Evolutionary conservation across 208 protist species (phyloP).

Genomic region (Leptomonas pyrrhocoris): DNA sequence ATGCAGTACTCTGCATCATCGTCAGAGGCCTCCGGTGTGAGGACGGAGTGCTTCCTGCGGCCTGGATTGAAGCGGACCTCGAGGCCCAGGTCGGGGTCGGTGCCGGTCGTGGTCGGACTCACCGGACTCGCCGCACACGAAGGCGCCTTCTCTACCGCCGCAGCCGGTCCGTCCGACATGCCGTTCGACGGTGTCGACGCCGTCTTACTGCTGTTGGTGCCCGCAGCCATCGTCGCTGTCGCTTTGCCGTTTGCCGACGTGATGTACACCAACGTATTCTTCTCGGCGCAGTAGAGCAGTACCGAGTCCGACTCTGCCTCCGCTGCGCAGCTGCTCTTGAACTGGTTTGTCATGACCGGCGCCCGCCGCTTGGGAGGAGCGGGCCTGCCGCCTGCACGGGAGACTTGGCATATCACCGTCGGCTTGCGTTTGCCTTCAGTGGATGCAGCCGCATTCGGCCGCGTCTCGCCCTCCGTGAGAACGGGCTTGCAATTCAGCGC

Average conservation of each 20-base stretch:
- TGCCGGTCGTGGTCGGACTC: slow-evolving; percentile 1
- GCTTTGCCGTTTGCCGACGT: slow-evolving; percentile 13
- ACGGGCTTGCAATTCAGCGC: slow-evolving; percentile 26
- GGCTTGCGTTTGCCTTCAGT: slow-evolving; percentile 7
- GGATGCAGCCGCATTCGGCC: neutral
- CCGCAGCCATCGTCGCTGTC: slow-evolving; percentile 1
- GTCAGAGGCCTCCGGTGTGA: slow-evolving; percentile 30
- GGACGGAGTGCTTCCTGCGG: slow-evolving; percentile 36
- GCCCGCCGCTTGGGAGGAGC: slow-evolving; percentile 18
- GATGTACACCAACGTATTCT: slow-evolving; percentile 59
- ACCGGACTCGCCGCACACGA: neutral
- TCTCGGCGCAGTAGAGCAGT: slow-evolving; percentile 54
- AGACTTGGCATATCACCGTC: slow-evolving; percentile 22
- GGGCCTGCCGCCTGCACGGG: slow-evolving; percentile 6
- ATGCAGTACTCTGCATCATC: slow-evolving; percentile 66
- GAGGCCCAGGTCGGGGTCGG: slow-evolving; percentile 18
- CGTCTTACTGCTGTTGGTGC: neutral
- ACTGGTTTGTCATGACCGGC: slow-evolving; percentile 56
- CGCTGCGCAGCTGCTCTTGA: slow-evolving; percentile 58
- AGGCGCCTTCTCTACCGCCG: neutral
- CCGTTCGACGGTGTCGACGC: neutral
- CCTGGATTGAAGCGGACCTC: slow-evolving; percentile 29
- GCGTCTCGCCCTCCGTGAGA: slow-evolving; percentile 10
- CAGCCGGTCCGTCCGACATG: neutral
- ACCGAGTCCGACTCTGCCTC: slow-evolving; percentile 38